Evolutionary conservation across 306 rosid genomes (phyloP).

Genomic region (Begonia loranthoides): DNA sequence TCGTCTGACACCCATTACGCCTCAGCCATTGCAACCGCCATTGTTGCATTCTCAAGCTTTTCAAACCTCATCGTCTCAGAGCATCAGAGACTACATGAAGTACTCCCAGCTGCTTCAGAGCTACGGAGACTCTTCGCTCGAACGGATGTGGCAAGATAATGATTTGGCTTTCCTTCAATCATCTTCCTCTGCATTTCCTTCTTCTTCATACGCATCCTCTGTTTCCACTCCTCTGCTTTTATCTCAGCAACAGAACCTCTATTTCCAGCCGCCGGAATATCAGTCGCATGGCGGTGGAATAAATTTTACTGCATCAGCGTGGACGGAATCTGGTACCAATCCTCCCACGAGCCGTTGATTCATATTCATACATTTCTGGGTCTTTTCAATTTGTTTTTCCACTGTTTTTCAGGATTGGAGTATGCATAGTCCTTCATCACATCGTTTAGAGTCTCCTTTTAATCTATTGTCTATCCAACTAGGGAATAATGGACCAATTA

Average conservation of each 20-base stretch:
- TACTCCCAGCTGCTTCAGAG: slow-evolving; percentile 5
- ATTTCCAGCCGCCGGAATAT: slow-evolving; percentile 4
- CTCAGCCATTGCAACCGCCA: neutral
- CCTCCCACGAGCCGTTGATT: slow-evolving; percentile 3
- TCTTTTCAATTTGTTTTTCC: too few relatives aligned
- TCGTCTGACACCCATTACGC: neutral
- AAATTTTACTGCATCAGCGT: neutral
- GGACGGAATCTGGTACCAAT: neutral
- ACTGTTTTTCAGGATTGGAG: too few relatives aligned
- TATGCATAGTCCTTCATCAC: too few relatives aligned
- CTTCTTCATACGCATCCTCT: neutral
- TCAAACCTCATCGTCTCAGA: neutral
- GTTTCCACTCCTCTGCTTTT: neutral
- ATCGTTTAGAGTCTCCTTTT: too few relatives aligned
- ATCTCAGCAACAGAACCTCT: neutral
- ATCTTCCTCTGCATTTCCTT: neutral
- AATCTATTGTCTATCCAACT: too few relatives aligned
- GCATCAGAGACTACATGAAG: neutral
- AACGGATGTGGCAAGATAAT: neutral
- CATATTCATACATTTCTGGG: neutral
- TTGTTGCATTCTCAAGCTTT: neutral
- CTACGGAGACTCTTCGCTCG: neutral
- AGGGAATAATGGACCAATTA: too few relatives aligned
- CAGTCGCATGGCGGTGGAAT: neutral
- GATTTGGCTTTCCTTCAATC: neutral